Percentiles rank a stretch among this genome's conserved stretches.
Conservation (phyloP, 2,329 filamentous ascomycete genomes). For the Nothomitra cinnamomea region DNA sequence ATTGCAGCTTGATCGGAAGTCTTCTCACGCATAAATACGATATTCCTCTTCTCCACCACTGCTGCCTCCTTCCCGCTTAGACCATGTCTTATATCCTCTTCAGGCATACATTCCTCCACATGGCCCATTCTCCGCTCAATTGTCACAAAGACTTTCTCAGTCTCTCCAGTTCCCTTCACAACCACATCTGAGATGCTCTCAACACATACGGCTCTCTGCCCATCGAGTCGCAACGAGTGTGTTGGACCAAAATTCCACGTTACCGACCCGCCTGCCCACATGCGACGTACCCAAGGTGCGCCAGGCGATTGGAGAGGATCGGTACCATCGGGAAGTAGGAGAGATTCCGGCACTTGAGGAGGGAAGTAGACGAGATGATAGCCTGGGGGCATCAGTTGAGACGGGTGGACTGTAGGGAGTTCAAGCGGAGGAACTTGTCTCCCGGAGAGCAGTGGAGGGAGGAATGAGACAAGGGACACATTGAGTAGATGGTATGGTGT, state of each 20-base stretch:
- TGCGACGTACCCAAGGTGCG: conserved; percentile 50
- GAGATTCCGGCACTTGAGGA: conserved; percentile 40
- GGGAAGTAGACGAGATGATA: conserved; percentile 86
- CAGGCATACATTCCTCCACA: conserved; percentile 21
- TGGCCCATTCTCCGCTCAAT: conserved; percentile 36
- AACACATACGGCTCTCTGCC: conserved; percentile 24
- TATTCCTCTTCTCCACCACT: conserved; percentile 39
- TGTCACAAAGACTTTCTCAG: conserved; percentile 41
- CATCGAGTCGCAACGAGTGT: conserved; percentile 17
- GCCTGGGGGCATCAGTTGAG: conserved; percentile 37
- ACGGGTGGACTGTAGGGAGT: conserved; percentile 3
- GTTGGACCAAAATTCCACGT: conserved; percentile 26
- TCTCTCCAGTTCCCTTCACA: conserved; percentile 31
- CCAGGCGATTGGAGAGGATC: conserved; percentile 66
- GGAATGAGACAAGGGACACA: conserved; percentile 39
- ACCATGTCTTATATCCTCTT: conserved; percentile 21
- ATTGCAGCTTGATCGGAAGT: conserved; percentile 22
- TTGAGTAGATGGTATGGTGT: conserved; percentile 49
- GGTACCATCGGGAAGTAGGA: conserved; percentile 66
- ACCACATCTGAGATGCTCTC: conserved; percentile 31
- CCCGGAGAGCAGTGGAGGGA: conserved; percentile 17
- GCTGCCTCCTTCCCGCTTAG: conserved; percentile 27
- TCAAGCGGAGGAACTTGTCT: neutral
- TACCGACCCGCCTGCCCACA: conserved; percentile 78
- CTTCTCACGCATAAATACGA: conserved; percentile 45